phyloP scores from a whole-genome alignment of 139 green algal genomes.

The Micromonas pusilla region DNA sequence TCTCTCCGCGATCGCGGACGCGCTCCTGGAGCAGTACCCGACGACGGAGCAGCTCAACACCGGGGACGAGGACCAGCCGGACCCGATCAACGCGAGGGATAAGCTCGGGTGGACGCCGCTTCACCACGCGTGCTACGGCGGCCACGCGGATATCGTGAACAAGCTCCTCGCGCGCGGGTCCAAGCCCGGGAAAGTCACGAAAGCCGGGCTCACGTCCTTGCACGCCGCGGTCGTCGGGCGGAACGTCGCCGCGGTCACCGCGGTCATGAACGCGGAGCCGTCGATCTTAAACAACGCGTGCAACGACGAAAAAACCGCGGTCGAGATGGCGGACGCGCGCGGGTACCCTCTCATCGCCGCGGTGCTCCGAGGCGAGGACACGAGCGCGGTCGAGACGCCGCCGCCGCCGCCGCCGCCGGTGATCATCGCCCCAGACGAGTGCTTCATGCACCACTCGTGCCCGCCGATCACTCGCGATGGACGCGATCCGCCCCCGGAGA shows the following conservation, averaged over 20 bases:
- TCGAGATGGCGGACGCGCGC: neutral
- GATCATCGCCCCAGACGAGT: slow-evolving; percentile 16
- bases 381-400: neutral
- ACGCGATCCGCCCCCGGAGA: slow-evolving; percentile 61
- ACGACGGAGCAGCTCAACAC: slow-evolving; percentile 5
- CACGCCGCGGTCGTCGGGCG: slow-evolving; percentile 1
- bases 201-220: neutral
- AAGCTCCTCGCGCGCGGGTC: neutral
- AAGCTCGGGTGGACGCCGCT: slow-evolving; percentile 13
- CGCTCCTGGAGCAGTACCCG: slow-evolving; percentile 36
- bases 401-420: neutral
- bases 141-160: slow-evolving; percentile 20
- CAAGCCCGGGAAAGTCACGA: neutral
- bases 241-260: neutral
- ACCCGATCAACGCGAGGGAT: slow-evolving; percentile 6
- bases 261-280: neutral
- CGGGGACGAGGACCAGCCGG: neutral
- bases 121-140: slow-evolving; percentile 6
- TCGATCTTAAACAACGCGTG: slow-evolving; percentile 2
- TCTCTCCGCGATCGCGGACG: slow-evolving; percentile 13
- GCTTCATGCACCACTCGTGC: slow-evolving; percentile 19
- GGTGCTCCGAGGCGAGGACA: neutral
- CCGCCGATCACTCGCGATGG: neutral
- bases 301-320: neutral
- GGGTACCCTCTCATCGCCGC: neutral